phyloP scores from a whole-genome alignment of 192 early-diverging fungal species.

The Coemansia sp. region DNA sequence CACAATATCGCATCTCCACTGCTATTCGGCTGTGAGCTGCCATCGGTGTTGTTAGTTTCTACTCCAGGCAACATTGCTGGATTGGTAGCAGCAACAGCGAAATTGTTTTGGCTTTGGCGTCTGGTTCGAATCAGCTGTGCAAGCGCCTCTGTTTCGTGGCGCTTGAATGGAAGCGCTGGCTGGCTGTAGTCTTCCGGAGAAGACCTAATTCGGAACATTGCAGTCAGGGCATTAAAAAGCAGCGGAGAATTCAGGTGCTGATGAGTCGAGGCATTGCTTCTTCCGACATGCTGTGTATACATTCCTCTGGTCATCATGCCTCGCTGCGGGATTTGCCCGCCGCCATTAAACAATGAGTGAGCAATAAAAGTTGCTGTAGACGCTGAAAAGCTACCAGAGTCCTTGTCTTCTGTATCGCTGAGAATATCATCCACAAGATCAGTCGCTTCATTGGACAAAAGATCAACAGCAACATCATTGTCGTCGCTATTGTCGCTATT shows the following conservation, averaged over 20 bases:
- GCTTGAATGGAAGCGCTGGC: slow-evolving; percentile 28
- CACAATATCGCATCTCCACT: slow-evolving; percentile 19
- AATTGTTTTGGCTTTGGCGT: slow-evolving; percentile 7
- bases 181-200: not conserved
- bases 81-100: not conserved
- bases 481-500: slow-evolving; percentile 32
- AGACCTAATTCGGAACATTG: not conserved
- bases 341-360: slow-evolving; percentile 24
- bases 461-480: not conserved
- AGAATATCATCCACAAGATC: slow-evolving; percentile 40
- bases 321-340: not conserved
- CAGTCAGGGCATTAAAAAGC: not conserved
- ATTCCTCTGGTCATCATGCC: slow-evolving; percentile 39
- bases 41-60: not conserved
- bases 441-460: slow-evolving; percentile 14
- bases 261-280: not conserved
- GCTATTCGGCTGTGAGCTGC: not conserved
- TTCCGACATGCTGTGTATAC: slow-evolving; percentile 23
- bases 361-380: slow-evolving; percentile 39
- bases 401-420: slow-evolving; percentile 12
- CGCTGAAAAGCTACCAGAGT: slow-evolving; percentile 28
- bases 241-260: not conserved
- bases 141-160: slow-evolving; percentile 29
- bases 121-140: slow-evolving; percentile 45
- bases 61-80: not conserved